A percentile compares a stretch with the other conserved stretches of the same genome.
Conservation (phyloP, 1,284 basidiomycete species). For the Leccinum subrobustum region DNA sequence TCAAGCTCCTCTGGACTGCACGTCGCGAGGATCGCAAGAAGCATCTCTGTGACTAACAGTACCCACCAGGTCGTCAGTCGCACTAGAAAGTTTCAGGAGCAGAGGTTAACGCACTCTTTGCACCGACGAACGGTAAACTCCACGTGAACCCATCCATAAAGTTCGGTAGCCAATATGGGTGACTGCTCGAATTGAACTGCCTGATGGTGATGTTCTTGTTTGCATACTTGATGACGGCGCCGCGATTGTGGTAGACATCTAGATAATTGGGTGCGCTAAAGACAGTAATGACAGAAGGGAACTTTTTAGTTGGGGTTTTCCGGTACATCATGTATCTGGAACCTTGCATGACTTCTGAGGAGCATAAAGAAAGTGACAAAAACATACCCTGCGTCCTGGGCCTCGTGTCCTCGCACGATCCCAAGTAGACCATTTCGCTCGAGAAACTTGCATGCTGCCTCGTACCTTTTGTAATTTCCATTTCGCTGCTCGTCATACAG, state of each 20-base stretch:
- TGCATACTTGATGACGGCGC: conserved; percentile 95
- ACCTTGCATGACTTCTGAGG: conserved; percentile 13
- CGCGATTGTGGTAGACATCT: conserved; percentile 86
- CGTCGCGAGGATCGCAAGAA: conserved; percentile 91
- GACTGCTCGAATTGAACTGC: conserved; percentile 92
- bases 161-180: conserved; percentile 94
- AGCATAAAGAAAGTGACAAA: not conserved
- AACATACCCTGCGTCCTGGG: conserved; percentile 89
- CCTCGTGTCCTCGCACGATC: conserved; percentile 96
- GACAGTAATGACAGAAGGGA: conserved; percentile 86
- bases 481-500: not conserved
- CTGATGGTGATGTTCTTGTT: conserved; percentile 97
- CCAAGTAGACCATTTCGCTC: conserved; percentile 91
- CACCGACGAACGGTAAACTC: conserved; percentile 97
- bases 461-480: conserved; percentile 58
- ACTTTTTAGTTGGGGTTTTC: conserved; percentile 41
- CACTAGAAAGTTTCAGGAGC: not conserved
- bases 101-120: conserved; percentile 73
- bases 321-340: conserved; percentile 65
- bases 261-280: conserved; percentile 88
- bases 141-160: conserved; percentile 99
- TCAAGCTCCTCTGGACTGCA: conserved; percentile 96
- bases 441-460: conserved; percentile 92
- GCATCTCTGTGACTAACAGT: conserved; percentile 86
- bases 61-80: not conserved